Conservation (phyloP, 495 filamentous ascomycete genomes). For the Stereocaulon alpinum region DNA sequence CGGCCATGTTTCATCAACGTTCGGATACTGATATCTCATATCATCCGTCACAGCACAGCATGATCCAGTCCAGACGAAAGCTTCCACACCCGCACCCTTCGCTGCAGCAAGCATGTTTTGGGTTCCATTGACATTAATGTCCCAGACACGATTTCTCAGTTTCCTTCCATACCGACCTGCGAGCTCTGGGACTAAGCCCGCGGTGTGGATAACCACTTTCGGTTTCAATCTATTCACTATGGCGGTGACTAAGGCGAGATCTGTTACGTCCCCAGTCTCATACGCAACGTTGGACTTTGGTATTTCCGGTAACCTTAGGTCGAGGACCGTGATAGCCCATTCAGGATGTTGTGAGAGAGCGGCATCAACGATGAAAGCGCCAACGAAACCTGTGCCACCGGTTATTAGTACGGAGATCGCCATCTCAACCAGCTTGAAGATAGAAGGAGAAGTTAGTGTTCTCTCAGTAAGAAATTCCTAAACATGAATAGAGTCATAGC, state of each 20-base stretch:
- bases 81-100: constrained; percentile 36
- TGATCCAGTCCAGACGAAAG: constrained; percentile 49
- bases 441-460: too few relatives aligned
- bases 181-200: constrained; percentile 36
- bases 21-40: constrained; percentile 38
- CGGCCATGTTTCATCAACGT: constrained; percentile 46
- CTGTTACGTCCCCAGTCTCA: constrained; percentile 34
- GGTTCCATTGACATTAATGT: constrained; percentile 50
- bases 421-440: not conserved
- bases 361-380: constrained; percentile 34
- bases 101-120: constrained; percentile 45
- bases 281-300: constrained; percentile 26
- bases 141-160: constrained; percentile 31
- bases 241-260: constrained; percentile 23
- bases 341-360: constrained; percentile 33
- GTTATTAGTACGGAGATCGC: constrained; percentile 37
- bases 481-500: too few relatives aligned
- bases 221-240: constrained; percentile 29
- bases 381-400: constrained; percentile 45
- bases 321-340: constrained; percentile 37
- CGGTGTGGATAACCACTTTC: constrained; percentile 37
- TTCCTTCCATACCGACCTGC: constrained; percentile 33
- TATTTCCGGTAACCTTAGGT: constrained; percentile 30
- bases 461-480: too few relatives aligned
- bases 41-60: constrained; percentile 49